Conservation (phyloP, 163 green algal species). For the Chlamydomonas reinhardtii region DNA sequence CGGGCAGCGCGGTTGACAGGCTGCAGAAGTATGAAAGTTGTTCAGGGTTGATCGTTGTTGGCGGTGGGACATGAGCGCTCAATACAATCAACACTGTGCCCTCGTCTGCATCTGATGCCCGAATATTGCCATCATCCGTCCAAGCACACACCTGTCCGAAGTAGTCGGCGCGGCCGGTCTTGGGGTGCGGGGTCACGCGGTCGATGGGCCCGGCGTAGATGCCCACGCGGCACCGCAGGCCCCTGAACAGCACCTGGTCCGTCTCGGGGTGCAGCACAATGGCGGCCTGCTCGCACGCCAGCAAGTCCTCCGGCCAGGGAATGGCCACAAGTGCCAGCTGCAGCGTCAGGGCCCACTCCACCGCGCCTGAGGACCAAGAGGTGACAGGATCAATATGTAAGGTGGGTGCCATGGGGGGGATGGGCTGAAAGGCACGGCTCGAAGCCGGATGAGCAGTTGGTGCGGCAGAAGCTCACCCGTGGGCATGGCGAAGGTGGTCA, state of each 20-base stretch:
- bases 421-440: too few species aligned
- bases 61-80: too few species aligned
- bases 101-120: too few species aligned
- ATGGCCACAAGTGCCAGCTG: constrained; percentile 68
- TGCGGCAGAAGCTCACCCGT: constrained; percentile 1
- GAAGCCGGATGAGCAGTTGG: too few species aligned
- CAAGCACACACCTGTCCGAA: constrained; percentile 55
- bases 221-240: constrained; percentile 64
- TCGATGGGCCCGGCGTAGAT: constrained; percentile 71
- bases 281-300: constrained; percentile 48
- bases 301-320: constrained; percentile 61
- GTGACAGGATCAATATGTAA: not conserved
- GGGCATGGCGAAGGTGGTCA: constrained; percentile 57
- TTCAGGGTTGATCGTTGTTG: too few species aligned
- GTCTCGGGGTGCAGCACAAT: constrained; percentile 50
- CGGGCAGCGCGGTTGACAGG: constrained; percentile 70
- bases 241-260: constrained; percentile 57
- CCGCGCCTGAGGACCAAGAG: constrained; percentile 27
- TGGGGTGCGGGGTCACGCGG: constrained; percentile 69
- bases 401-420: too few species aligned
- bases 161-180: constrained; percentile 74
- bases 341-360: constrained; percentile 75
- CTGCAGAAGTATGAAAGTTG: too few species aligned
- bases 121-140: too few species aligned
- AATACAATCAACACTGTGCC: too few species aligned